Percentiles rank a stretch among this genome's conserved stretches.
Evolutionary conservation across 192 early-diverging fungal genomes (phyloP).

Genomic region (Mortierella claussenii): DNA sequence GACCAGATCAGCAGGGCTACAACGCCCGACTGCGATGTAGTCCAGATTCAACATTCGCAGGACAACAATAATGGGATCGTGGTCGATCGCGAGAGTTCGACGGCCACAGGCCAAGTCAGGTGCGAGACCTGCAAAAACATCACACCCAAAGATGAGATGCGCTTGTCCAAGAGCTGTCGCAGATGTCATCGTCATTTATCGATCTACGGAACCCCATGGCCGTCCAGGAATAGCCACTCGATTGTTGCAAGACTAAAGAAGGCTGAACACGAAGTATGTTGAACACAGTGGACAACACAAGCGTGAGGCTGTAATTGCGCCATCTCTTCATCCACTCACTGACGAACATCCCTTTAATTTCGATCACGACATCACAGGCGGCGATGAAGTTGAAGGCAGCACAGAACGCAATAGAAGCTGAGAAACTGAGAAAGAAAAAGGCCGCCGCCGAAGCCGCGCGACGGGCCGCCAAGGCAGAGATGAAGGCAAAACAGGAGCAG

Average conservation of each 20-base stretch:
- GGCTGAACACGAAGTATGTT: constrained; percentile 24
- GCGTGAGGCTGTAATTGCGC: neutral
- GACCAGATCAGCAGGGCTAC: too few species aligned
- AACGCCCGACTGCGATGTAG: too few species aligned
- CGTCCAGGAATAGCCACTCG: constrained; percentile 15
- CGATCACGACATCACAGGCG: neutral
- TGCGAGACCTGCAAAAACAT: constrained; percentile 17
- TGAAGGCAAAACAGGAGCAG: constrained; percentile 3
- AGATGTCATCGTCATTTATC: constrained; percentile 28
- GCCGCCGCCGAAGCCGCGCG: constrained; percentile 9
- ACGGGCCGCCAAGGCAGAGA: constrained; percentile 9
- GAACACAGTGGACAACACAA: neutral
- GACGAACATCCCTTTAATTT: neutral
- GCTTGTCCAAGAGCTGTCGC: constrained; percentile 6
- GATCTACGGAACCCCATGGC: constrained; percentile 28
- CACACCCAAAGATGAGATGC: constrained; percentile 5
- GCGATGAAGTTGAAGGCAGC: constrained; percentile 16
- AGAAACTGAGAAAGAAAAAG: constrained; percentile 12
- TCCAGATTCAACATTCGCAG: too few species aligned
- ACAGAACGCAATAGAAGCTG: constrained; percentile 5
- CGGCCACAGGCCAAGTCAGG: too few species aligned
- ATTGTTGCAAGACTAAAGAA: constrained; percentile 4
- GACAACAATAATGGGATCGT: neutral
- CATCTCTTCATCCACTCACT: neutral
- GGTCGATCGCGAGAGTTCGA: too few species aligned